phyloP scores from a whole-genome alignment of 2,329 filamentous ascomycete genomes.

The Sporothrix variecibatus region DNA sequence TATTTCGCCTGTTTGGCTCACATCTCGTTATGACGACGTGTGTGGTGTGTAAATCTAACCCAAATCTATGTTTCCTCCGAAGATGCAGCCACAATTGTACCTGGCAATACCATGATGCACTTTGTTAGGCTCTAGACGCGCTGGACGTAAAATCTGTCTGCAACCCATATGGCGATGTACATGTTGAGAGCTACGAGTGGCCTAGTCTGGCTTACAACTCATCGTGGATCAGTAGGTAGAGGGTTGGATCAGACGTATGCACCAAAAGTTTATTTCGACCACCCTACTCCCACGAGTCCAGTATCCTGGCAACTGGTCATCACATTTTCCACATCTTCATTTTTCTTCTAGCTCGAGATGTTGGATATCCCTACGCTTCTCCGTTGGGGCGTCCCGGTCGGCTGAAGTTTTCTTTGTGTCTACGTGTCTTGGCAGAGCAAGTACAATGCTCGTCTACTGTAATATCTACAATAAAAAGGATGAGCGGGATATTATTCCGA shows the following conservation, averaged over 20 bases:
- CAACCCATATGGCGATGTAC: background rate
- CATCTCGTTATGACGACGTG: background rate
- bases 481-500: constrained; percentile 3
- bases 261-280: background rate
- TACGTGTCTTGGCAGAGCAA: background rate
- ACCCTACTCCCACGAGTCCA: background rate
- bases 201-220: background rate
- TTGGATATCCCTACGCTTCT: background rate
- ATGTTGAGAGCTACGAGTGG: background rate
- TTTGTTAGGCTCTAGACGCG: background rate
- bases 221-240: background rate
- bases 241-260: background rate
- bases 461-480: background rate
- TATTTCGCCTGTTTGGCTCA: background rate
- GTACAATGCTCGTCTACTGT: no score
- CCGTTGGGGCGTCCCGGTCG: constrained; percentile 16
- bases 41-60: background rate
- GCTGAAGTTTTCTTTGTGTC: constrained; percentile 2
- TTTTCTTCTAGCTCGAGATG: background rate
- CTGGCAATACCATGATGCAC: background rate
- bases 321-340: background rate
- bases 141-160: background rate
- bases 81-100: background rate
- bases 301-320: background rate
- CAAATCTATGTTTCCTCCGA: background rate